A percentile compares a stretch with the other conserved stretches of the same genome.
phyloP scores from a whole-genome alignment of 2,329 filamentous ascomycete genomes.

The Aspergillus eucalypticola region DNA sequence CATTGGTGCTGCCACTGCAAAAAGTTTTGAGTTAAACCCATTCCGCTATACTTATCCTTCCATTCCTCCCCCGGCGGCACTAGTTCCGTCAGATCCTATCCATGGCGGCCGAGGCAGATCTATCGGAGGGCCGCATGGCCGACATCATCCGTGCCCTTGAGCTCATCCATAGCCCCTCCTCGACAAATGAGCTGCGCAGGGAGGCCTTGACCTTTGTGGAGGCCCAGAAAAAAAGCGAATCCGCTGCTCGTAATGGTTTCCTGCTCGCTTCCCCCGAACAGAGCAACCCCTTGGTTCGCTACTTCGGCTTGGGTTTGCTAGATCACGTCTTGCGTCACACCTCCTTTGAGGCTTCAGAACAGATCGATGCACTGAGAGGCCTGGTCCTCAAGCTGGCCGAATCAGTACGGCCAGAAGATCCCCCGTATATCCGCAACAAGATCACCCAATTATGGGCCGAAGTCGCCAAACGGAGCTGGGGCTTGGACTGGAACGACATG shows the following conservation, averaged over 20 bases:
- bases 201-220: slow-evolving; percentile 87
- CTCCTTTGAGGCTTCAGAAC: slow-evolving; percentile 68
- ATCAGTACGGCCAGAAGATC: slow-evolving; percentile 69
- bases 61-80: not conserved
- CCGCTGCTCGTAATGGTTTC: slow-evolving; percentile 84
- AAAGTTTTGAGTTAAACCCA: slow-evolving; percentile 10
- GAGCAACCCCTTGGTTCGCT: slow-evolving; percentile 79
- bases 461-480: slow-evolving; percentile 90
- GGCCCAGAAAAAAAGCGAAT: slow-evolving; percentile 72
- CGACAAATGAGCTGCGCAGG: slow-evolving; percentile 76
- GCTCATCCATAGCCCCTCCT: slow-evolving; percentile 79
- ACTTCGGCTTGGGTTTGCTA: slow-evolving; percentile 89
- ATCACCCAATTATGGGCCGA: slow-evolving; percentile 93
- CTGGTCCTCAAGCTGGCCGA: slow-evolving; percentile 81
- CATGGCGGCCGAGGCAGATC: slow-evolving; percentile 39
- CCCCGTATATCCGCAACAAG: slow-evolving; percentile 86
- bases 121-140: slow-evolving; percentile 40
- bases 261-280: slow-evolving; percentile 72
- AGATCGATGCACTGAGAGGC: slow-evolving; percentile 67
- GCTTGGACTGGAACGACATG: slow-evolving; percentile 92
- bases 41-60: slow-evolving; percentile 5
- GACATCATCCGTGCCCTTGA: slow-evolving; percentile 80
- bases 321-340: slow-evolving; percentile 86
- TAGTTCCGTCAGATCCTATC: not conserved
- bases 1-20: slow-evolving; percentile 13